Evolutionary conservation across 1,139 yeast species (phyloP), one percentile per base, ranked within the genome.

Genomic region (Candida pseudocylindracea): DNA sequence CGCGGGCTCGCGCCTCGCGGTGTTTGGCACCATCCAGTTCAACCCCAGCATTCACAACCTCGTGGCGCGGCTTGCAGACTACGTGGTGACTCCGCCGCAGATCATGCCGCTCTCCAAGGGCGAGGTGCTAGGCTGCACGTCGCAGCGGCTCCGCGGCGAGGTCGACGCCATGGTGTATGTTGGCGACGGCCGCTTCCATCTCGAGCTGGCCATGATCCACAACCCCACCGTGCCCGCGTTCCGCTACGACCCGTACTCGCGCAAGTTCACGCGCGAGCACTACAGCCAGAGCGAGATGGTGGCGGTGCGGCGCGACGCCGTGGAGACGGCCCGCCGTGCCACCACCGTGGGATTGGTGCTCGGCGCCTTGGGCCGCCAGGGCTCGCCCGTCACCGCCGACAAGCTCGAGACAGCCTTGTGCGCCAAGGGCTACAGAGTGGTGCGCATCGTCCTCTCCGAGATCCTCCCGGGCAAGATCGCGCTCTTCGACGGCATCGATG

Each of bases 361-460:
- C 15, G 99, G 99, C n/a, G 92, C 95, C 0, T 57, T 88, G 34
- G 99, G 99, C 4, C 67, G 99, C 44, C 99, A 88, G 53, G 99
- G 99, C 7, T 83, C 75, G 45, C 67, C 88, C 5, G 57, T 65
- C 24, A 85, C 98, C 0, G 62, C 81, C 32, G 63, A 63, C 26
- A 66, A 67, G 42, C 48, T 85, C 30, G 81, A 83, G 49, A 44
- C 48, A 7, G 58, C 60, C 36, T 56, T 81, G 33, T 42, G 44
- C 2, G 49, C 46, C 8, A 60, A 60, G 11, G 91, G 91, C 1
- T 65, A 69, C 35, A 64, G 65, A 24, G 81, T 79, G 2, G 81
- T 81, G 1, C 74, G 79, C 45, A 83, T 88, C 36, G 73, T 88
- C 15, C 51, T 91, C 20, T 78, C 93, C 38, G 99, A 88, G 49